Conservation (phyloP, 2,329 filamentous ascomycete genomes). For the Venturiaceae sp. region DNA sequence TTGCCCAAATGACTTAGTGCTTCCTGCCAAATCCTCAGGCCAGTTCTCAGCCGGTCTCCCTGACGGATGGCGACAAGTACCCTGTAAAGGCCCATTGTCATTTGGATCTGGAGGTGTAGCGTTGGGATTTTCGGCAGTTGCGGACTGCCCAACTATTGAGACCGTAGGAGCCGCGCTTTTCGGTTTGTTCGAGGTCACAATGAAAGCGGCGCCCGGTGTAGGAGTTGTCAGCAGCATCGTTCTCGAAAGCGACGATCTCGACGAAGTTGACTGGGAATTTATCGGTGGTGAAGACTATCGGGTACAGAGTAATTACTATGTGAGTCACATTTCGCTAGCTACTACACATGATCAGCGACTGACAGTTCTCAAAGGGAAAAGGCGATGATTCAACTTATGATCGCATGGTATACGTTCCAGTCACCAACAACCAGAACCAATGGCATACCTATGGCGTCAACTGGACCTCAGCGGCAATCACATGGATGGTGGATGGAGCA, state of each 20-base stretch:
- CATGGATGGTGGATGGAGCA: constrained; percentile 55
- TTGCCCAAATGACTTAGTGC: constrained; percentile 33
- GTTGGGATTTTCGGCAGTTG: constrained; percentile 5
- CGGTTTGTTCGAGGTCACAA: constrained; percentile 8
- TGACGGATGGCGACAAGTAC: constrained; percentile 25
- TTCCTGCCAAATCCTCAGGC: constrained; percentile 21
- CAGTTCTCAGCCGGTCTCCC: constrained; percentile 29
- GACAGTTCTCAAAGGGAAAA: constrained; percentile 26
- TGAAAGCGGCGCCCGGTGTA: constrained; percentile 7
- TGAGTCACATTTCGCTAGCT: no score
- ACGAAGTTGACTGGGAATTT: constrained; percentile 21
- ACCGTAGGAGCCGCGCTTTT: not conserved
- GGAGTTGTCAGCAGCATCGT: constrained; percentile 6
- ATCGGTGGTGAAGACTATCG: constrained; percentile 26
- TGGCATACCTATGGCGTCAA: constrained; percentile 42
- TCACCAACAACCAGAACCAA: constrained; percentile 20
- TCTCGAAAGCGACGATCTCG: constrained; percentile 3
- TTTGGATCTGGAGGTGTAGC: constrained; percentile 33
- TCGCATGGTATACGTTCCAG: constrained; percentile 27
- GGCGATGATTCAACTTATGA: constrained; percentile 43
- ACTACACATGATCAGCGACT: not conserved
- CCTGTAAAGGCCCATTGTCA: constrained; percentile 31
- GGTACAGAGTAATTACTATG: constrained; percentile 64
- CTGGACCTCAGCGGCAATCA: constrained; percentile 55
- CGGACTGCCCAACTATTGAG: constrained; percentile 2